A percentile compares a stretch with the other conserved stretches of the same genome.
These are phyloP conservation scores for Alternaria gaisen DNA, from an alignment of 2,329 filamentous ascomycete genomes.

Conservation along the genomic window DNA sequence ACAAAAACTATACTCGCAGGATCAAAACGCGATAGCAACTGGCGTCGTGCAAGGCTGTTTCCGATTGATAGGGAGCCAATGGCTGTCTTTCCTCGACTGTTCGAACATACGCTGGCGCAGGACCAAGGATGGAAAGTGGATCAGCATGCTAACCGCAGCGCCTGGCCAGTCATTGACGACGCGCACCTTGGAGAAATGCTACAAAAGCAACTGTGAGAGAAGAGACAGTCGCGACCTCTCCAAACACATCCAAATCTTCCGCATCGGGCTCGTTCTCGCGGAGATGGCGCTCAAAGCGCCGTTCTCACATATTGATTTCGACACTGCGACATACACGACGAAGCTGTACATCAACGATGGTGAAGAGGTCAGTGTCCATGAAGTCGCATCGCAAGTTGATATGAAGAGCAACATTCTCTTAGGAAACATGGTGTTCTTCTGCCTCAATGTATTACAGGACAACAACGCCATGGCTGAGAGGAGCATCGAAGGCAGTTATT, in stretches of 20 bases:
- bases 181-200: constrained; percentile 24
- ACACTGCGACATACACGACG: constrained; percentile 13
- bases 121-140: constrained; percentile 29
- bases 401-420: constrained; percentile 26
- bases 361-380: constrained; percentile 25
- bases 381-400: constrained; percentile 37
- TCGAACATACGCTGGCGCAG: constrained; percentile 37
- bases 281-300: constrained; percentile 33
- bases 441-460: constrained; percentile 31
- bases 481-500: constrained; percentile 30
- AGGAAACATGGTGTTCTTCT: constrained; percentile 38
- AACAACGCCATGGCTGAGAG: constrained; percentile 25
- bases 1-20: constrained; percentile 35
- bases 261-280: constrained; percentile 37
- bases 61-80: constrained; percentile 37
- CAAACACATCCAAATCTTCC: constrained; percentile 38
- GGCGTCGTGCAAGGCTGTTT: constrained; percentile 34
- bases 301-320: constrained; percentile 28
- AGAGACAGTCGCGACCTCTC: constrained; percentile 23
- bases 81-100: constrained; percentile 34
- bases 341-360: constrained; percentile 26
- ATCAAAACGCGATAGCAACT: constrained; percentile 35
- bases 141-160: constrained; percentile 32
- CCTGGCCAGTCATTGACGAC: constrained; percentile 25
- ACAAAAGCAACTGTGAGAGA: constrained; percentile 11